A percentile compares a stretch with the other conserved stretches of the same genome.
Evolutionary conservation across 148 eudicot genomes (phyloP).

Genomic region (Nepenthes mirabilis): DNA sequence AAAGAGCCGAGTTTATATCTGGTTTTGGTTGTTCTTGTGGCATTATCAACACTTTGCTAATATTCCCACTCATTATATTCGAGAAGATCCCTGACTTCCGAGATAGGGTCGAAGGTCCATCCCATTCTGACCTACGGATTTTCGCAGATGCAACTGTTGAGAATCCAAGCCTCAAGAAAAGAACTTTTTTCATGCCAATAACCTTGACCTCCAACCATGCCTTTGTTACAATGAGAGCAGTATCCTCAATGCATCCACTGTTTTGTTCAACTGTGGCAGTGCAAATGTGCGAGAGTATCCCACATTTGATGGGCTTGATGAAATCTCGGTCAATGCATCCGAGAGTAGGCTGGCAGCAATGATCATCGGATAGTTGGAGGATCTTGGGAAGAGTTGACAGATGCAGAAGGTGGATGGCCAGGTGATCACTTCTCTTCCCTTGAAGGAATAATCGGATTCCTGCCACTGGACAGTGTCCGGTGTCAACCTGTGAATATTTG

Average conservation of each 20-base stretch:
- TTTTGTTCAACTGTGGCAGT: constrained; percentile 67
- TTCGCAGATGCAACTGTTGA: constrained; percentile 57
- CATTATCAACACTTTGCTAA: constrained; percentile 35
- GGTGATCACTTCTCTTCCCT: constrained; percentile 72
- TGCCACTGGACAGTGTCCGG: constrained; percentile 74
- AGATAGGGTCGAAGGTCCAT: constrained; percentile 45
- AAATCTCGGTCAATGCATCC: constrained; percentile 44
- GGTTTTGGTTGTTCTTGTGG: constrained; percentile 40
- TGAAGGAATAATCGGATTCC: constrained; percentile 83
- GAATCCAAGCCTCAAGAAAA: constrained; percentile 72
- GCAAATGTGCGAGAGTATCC: constrained; percentile 86
- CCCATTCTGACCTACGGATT: constrained; percentile 72
- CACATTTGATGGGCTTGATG: constrained; percentile 71
- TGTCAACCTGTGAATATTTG: constrained; percentile 42
- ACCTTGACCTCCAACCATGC: constrained; percentile 89
- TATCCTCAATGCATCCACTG: constrained; percentile 33
- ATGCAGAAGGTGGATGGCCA: constrained; percentile 89
- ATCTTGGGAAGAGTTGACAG: constrained; percentile 68
- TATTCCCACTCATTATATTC: constrained; percentile 66
- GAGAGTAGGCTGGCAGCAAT: constrained; percentile 21
- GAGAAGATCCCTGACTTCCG: constrained; percentile 78
- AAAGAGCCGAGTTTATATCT: constrained; percentile 76
- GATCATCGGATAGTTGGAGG: constrained; percentile 57
- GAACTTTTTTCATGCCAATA: constrained; percentile 65
- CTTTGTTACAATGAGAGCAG: constrained; percentile 62